phyloP scores from a whole-genome alignment of 257 asterid species.

The Linderniella brevidens region DNA sequence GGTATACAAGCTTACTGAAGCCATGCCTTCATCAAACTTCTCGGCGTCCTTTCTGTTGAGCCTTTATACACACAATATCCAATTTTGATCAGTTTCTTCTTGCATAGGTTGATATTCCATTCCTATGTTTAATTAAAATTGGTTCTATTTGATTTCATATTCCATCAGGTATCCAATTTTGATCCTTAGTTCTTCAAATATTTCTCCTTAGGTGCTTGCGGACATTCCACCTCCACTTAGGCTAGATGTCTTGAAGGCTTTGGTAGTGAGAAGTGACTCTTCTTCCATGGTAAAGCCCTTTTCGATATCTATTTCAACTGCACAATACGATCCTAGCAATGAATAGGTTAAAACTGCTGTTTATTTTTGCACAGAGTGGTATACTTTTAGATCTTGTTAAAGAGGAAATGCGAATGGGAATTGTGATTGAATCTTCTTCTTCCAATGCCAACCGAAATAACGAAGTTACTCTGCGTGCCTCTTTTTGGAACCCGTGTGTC shows the following conservation, averaged over 20 bases:
- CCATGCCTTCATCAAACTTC: slow-evolving; percentile 2
- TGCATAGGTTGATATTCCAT: too few species aligned
- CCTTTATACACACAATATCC: too few species aligned
- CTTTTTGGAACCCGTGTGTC: slow-evolving; percentile 51
- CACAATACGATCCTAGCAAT: background rate
- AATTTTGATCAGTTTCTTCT: too few species aligned
- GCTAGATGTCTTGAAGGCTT: slow-evolving; percentile 53
- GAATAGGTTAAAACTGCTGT: background rate
- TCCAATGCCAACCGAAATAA: slow-evolving; percentile 11
- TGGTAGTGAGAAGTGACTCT: slow-evolving; percentile 51
- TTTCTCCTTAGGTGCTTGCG: slow-evolving; percentile 40
- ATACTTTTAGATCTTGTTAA: slow-evolving; percentile 58
- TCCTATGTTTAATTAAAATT: too few species aligned
- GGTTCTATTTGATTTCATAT: slow-evolving; percentile 4
- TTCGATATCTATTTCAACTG: slow-evolving; percentile 9
- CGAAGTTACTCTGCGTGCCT: slow-evolving; percentile 12
- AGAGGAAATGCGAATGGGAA: slow-evolving; percentile 47
- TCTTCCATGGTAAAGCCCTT: slow-evolving; percentile 64
- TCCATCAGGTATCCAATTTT: background rate
- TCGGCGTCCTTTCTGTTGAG: background rate
- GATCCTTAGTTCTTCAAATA: slow-evolving; percentile 5
- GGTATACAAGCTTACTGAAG: slow-evolving; percentile 7
- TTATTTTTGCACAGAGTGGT: slow-evolving; percentile 30
- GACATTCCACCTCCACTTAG: slow-evolving; percentile 59
- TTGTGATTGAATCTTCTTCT: slow-evolving; percentile 14